Evolutionary conservation across 2,329 filamentous ascomycete genomes (phyloP), one percentile per base, ranked within the genome.

Genomic region (Nothophaeocryptopus gaeumannii): DNA sequence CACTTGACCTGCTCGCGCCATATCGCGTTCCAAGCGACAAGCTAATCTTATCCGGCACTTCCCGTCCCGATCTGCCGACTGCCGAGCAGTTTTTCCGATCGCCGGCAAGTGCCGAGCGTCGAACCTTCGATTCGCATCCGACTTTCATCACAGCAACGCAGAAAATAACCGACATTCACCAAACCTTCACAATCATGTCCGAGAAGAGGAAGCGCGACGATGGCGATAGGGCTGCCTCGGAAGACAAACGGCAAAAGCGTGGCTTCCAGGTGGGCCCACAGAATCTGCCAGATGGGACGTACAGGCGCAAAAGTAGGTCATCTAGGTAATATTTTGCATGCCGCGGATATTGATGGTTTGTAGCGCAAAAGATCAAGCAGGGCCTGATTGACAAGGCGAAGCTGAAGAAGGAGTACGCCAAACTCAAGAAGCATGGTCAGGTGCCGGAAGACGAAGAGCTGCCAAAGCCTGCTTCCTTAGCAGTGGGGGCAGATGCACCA

Each of bases 321-420:
- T 26, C 7, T 7, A 26, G 8, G 3, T 26, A n/a, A 12, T 5
- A 14, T 14, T 12, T 5, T 32, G 26, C n/a, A 30, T 3, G 14
- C 35, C 43, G 10, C 20, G 20, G 15, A 4, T 31, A 29, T 42
- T 55, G 34, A 59, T 39, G 15, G 5, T 35, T 5, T 43, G 26
- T 39, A 92, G 88, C 88, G 50, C 83, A 88, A 70, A 92, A 92
- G 71, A 93, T 96, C 65, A 97, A 97, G 72, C 80, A 86, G 58
- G 82, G 88, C 58, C 75, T 96, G 48, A 96, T 97, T 63, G 83
- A 90, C 70, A 95, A 93, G 69, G 90, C 91, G 53, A 96, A 96
- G 71, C 78, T 96, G 55, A 93, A 92, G 72, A 95, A 96, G 71
- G 82, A 87, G 36, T 96, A 96, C 67, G 87, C 86, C 56, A 96